These are phyloP conservation scores for Choiromyces venosus DNA, from an alignment of 495 filamentous ascomycete species.

Conservation along the genomic window DNA sequence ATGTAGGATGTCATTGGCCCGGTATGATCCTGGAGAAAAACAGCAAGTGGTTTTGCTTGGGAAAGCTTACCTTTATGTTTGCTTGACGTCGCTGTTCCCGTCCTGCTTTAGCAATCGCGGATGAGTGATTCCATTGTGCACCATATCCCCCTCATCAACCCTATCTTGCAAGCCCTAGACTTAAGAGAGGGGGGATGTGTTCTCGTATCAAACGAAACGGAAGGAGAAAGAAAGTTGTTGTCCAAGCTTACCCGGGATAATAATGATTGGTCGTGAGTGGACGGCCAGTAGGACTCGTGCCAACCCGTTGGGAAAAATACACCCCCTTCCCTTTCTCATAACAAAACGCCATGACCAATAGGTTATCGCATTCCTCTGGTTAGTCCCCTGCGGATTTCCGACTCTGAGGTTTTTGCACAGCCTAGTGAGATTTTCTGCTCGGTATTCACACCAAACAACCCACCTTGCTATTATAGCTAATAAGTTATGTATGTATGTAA, in stretches of 20 bases:
- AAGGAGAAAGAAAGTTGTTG: neutral
- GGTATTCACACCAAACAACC: neutral
- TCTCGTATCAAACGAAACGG: neutral
- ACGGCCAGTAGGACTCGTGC: neutral
- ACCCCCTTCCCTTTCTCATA: neutral
- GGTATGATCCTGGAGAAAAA: neutral
- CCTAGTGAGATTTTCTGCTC: neutral
- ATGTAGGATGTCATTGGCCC: neutral
- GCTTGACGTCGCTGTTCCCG: neutral
- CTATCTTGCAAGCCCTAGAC: neutral
- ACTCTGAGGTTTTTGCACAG: neutral
- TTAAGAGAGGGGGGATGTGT: neutral
- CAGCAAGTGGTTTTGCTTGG: neutral
- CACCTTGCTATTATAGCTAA: neutral
- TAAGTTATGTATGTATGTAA: slow-evolving; percentile 1
- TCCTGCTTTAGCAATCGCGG: neutral
- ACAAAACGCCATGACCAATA: neutral
- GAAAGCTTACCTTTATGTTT: neutral
- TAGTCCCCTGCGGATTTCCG: neutral
- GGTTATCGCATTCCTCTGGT: neutral
- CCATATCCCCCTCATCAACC: neutral
- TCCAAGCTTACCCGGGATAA: neutral
- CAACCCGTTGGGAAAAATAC: neutral
- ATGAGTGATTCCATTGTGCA: neutral
- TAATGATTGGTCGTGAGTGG: neutral